Percentiles rank a stretch among this genome's conserved stretches.
phyloP scores from a whole-genome alignment of 805 yeast genomes.

The Candida jianshihensis region DNA sequence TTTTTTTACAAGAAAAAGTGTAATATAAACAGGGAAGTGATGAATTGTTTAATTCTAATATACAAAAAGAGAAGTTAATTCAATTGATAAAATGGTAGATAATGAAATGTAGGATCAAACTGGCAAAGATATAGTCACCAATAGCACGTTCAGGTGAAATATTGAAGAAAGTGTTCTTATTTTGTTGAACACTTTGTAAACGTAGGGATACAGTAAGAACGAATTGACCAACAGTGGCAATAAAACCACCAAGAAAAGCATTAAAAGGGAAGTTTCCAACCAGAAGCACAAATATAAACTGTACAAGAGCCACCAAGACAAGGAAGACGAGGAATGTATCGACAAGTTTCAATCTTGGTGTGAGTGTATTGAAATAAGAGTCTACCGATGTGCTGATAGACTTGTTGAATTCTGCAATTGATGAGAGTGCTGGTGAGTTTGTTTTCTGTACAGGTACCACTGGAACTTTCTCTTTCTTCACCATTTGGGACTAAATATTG shows the following conservation, averaged over 20 bases:
- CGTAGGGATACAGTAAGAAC: constrained; percentile 80
- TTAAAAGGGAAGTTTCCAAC: constrained; percentile 94
- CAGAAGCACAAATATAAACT: constrained; percentile 67
- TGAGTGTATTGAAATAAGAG: constrained; percentile 26
- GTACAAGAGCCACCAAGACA: constrained; percentile 68
- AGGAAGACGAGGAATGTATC: constrained; percentile 73
- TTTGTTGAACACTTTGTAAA: constrained; percentile 51
- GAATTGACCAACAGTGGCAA: constrained; percentile 90
- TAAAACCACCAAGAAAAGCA: constrained; percentile 91
- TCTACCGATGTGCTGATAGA: constrained; percentile 25
- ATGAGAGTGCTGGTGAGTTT: too few relatives aligned
- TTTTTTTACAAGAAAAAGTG: too few relatives aligned
- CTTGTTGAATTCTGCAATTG: constrained; percentile 26
- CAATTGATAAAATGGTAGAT: constrained; percentile 87
- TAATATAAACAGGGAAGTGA: too few relatives aligned
- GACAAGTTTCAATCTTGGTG: constrained; percentile 52
- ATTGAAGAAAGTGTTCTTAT: constrained; percentile 30
- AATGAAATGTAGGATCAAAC: constrained; percentile 81
- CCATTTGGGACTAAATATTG: not conserved
- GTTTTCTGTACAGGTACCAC: constrained; percentile 6
- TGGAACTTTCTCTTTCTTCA: not conserved
- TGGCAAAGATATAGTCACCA: constrained; percentile 84
- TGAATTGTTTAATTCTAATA: too few relatives aligned
- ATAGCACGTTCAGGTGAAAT: constrained; percentile 59
- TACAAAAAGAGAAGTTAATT: constrained; percentile 2